Base-by-base conservation (phyloP, 2,329 filamentous ascomycete species). In the Bipolaris zeicola region DNA sequence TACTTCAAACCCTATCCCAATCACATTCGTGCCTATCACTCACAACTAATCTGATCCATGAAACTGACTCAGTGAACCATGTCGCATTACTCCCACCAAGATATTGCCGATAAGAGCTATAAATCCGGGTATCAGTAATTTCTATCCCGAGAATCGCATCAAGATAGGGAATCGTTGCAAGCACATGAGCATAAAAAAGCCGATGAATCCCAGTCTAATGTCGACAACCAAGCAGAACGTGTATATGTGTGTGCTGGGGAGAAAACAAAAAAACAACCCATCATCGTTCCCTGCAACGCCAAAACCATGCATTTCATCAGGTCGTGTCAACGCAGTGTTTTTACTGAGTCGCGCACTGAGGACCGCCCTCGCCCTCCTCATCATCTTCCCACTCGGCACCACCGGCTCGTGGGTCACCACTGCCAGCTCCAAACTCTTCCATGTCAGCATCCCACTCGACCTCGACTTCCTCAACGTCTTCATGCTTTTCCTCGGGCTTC, bases 401-500 rank as follows among this genome's bases (percentile, higher is more conserved):
- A 16, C 82, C 86, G 43, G 83, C 87, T 52, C 88, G 80, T 16
- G 88, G 85, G 68, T 91, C 89, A 52, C 85, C 87, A 2, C 87
- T 87, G 63, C 85, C 85, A 49, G 87, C 88, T 46, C 90, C 90
- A 81, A 92, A 92, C 80, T 92, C 87, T 49, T 97, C 91, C 65
- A 96, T 85, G 67, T 92, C 88, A 3, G 87, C 91, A 62, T 93
- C 86, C n/a, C 86, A 85, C 60, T 96, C 90, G 68, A 91, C 96
- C 2, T 91, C 85, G 0, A 97, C 92, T 63, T 98, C 92, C 55
- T 98, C 95, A 3, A 71, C 87, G 0, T 94, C 88, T 0, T 87
- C 86, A 61, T 86, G 81, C 61, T 94, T 88, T 4, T 84, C 78
- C 0, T 85, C 83, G 2, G 83, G 77, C 8, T 57, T 60, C 1